Conservation (phyloP, 352 stramenopile genomes). For the Ophiocytium majus region DNA sequence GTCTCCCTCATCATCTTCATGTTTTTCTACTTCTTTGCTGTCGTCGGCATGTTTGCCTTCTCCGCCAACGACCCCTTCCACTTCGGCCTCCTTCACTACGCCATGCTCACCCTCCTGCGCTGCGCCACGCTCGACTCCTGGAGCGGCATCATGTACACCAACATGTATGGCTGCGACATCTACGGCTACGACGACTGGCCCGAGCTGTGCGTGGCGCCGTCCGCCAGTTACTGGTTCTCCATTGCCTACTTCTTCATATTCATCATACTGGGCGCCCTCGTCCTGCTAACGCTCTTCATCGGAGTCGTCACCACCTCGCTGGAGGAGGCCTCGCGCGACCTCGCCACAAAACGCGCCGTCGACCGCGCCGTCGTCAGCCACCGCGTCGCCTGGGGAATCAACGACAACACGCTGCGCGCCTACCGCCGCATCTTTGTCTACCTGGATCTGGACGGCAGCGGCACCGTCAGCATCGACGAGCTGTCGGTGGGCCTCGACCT, state of each 20-base stretch:
- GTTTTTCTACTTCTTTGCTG: conserved; percentile 83
- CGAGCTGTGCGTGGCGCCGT: conserved; percentile 5
- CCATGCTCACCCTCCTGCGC: conserved; percentile 82
- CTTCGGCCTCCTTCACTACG: conserved; percentile 76
- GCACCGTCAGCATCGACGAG: conserved; percentile 61
- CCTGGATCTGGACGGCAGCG: conserved; percentile 65
- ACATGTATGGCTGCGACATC: conserved; percentile 74
- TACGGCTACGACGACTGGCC: conserved; percentile 32
- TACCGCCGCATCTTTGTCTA: conserved; percentile 18
- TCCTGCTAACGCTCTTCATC: conserved; percentile 84
- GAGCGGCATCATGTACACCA: conserved; percentile 82
- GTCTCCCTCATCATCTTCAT: conserved; percentile 79
- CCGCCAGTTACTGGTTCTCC: conserved; percentile 29
- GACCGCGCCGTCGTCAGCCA: background rate
- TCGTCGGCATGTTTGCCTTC: conserved; percentile 83
- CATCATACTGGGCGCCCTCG: conserved; percentile 74
- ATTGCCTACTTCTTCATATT: conserved; percentile 76
- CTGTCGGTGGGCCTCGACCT: conserved; percentile 77
- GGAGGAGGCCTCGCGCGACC: conserved; percentile 64
- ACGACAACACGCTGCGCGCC: conserved; percentile 12
- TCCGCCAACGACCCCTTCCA: conserved; percentile 77
- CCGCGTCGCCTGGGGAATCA: background rate
- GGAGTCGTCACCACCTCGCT: conserved; percentile 82
- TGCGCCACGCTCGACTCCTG: conserved; percentile 79
- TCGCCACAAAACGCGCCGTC: background rate